Conservation (phyloP, 129 eudicot species). For the Flaveria sonorensis region DNA sequence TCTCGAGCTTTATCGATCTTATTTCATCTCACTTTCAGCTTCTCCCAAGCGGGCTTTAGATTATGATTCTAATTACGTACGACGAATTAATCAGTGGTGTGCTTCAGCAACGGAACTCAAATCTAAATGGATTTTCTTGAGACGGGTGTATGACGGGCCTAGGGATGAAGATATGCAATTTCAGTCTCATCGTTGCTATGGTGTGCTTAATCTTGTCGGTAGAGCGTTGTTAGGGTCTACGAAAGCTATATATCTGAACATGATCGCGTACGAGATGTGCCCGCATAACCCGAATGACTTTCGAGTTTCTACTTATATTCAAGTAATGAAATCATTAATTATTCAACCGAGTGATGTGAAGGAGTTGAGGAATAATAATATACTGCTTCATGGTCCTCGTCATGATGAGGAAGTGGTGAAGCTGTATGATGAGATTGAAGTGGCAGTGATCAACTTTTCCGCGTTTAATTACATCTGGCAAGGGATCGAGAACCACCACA, state of each 20-base stretch:
- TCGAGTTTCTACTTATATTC: conserved; percentile 26
- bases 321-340: conserved; percentile 39
- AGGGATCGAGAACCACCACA: conserved; percentile 23
- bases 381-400: conserved; percentile 27
- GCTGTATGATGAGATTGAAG: conserved; percentile 32
- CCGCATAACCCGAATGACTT: conserved; percentile 32
- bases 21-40: conserved; percentile 15
- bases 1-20: conserved; percentile 35
- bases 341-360: conserved; percentile 33
- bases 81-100: conserved; percentile 17
- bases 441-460: not conserved
- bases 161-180: not conserved
- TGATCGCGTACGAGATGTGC: conserved; percentile 43
- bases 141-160: not conserved
- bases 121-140: conserved; percentile 25
- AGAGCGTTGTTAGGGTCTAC: conserved; percentile 1
- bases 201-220: conserved; percentile 24
- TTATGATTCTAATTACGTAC: conserved; percentile 10
- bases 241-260: conserved; percentile 30
- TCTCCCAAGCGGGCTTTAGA: not conserved
- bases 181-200: conserved; percentile 6
- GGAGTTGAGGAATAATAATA: conserved; percentile 16
- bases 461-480: not conserved
- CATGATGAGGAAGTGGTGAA: conserved; percentile 38
- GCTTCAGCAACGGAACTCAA: conserved; percentile 35